Percentiles rank a stretch among this genome's conserved stretches.
These are phyloP conservation scores for Cutaneotrichosporon dermatis DNA, from an alignment of 1,284 basidiomycete genomes.

Conservation along the genomic window DNA sequence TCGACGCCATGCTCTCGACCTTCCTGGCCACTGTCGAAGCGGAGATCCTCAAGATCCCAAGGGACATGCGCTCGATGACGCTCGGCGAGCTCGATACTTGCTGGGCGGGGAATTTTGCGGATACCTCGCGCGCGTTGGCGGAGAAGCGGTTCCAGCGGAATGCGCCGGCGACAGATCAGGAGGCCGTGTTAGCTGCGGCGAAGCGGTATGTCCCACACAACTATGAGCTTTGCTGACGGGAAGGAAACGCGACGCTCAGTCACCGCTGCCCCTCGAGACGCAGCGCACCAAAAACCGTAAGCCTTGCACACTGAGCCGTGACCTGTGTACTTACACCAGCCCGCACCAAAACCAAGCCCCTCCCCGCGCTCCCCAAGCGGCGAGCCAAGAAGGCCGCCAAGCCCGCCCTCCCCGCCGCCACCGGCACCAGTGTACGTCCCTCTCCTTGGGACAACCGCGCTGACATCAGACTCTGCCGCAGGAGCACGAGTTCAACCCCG, in stretches of 20 bases:
- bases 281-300: conserved; percentile 22
- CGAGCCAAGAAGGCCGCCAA: conserved; percentile 13
- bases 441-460: neutral
- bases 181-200: conserved; percentile 19
- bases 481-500: conserved; percentile 42
- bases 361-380: conserved; percentile 1
- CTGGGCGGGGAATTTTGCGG: conserved; percentile 45
- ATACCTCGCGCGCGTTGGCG: conserved; percentile 37
- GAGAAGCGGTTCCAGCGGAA: conserved; percentile 23
- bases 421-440: conserved; percentile 5
- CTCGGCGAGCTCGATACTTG: conserved; percentile 40
- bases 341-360: neutral
- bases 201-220: conserved; percentile 29
- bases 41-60: conserved; percentile 45
- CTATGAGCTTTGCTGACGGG: neutral
- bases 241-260: conserved; percentile 9
- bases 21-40: conserved; percentile 43
- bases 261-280: neutral
- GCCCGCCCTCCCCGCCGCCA: conserved; percentile 10
- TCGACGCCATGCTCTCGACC: conserved; percentile 34
- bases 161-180: conserved; percentile 28
- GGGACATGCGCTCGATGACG: conserved; percentile 40
- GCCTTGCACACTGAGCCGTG: neutral
- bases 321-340: neutral
- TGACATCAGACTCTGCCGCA: conserved; percentile 35